Base-by-base conservation (phyloP, 2,329 filamentous ascomycete genomes). In the Aspergillus phoenicis region DNA sequence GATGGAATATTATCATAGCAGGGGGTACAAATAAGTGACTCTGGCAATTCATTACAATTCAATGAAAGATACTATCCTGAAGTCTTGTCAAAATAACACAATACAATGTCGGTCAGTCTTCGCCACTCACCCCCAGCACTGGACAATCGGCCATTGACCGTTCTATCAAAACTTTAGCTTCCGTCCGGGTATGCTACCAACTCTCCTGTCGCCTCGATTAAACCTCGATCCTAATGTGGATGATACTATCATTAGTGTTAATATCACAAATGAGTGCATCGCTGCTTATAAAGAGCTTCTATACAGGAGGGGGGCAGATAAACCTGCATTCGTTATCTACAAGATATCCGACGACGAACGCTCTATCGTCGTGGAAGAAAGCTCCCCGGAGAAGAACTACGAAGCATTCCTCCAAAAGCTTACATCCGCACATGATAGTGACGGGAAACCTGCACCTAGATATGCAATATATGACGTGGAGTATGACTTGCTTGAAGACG, bases 401-500 rank as follows among this genome's bases (percentile, higher is more conserved):
- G 59, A 65, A 26, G 33, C 20, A 1, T 66, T 66, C 38, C 57
- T 52, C 5, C 61, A 61, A 11, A 59, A 45, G 3, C 63, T 65
- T 5, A 38, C 51, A 20, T 59, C 52, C 0, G 22, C 64, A n/a
- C 41, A 49, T 5, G 47, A 41, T 8, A 33, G 28, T 4, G 33
- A 48, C 2, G 58, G 43, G 4, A 60, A 60, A 6, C 52, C 7
- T 1, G 45, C 39, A 39, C 64, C 64, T 43, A 51, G 59, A 8
- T 66, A 64, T 30, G 62, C 64, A 11, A 61, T 59, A 17, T 66
- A 66, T 36, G 62, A 66, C 6, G 62, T 66, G 6, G 62, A 66
- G 41, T 66, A 63, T 59, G 61, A 66, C 17, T 51, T 66, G 11
- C 17, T 38, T 1, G 38, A 51, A 1, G 64, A 66, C n/a, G 59